Evolutionary conservation across 2,329 filamentous ascomycete genomes (phyloP), one percentile per base, ranked within the genome.

Genomic region (Teratosphaeria destructans): DNA sequence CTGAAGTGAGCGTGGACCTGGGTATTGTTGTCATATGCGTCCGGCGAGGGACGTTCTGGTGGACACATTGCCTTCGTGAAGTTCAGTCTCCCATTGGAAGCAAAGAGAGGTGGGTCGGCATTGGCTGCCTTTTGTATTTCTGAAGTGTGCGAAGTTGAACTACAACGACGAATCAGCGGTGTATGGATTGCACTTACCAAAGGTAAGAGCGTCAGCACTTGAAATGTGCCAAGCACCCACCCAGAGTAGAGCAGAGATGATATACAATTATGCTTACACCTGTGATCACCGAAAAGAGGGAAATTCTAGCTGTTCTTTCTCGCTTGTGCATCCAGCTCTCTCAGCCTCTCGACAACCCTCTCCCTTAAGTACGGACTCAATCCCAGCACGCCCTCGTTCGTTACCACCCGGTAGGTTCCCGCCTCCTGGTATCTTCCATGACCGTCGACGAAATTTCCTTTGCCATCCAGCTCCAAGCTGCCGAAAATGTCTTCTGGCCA

Each of bases 401-500:
- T 86, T 16, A 83, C 73, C 52, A 83, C 72, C 56, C 84, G 74
- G 74, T 86, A 86, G n/a, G 82, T 85, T 26, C 82, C 83, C 69
- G 80, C 83, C 34, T 78, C 72, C 71, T 85, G 83, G 73, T 84
- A 86, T 56, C 79, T 79, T 11, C 83, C 83, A 64, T 77, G 74
- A 0, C 74, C 77, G 53, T 79, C 81, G 19, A 81, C 78, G 70
- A 86, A 84, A n/a, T 75, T 72, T 1, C 84, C 84, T 19, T 77
- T 63, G 0, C 76, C 77, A 71, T 85, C 82, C 4, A 86, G 80
- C 70, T 86, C 83, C 27, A 86, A 68, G 64, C 82, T 85, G 14
- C 84, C 84, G 67, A 86, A 82, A 56, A 86, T 86, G 71, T 86
- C 84, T 68, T 86, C 84, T 0, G 84, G 83, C 79, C 80, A 84